Evolutionary conservation across 2,329 filamentous ascomycete species (phyloP), one percentile per base, ranked within the genome.

Genomic region (Colletotrichum sp.): DNA sequence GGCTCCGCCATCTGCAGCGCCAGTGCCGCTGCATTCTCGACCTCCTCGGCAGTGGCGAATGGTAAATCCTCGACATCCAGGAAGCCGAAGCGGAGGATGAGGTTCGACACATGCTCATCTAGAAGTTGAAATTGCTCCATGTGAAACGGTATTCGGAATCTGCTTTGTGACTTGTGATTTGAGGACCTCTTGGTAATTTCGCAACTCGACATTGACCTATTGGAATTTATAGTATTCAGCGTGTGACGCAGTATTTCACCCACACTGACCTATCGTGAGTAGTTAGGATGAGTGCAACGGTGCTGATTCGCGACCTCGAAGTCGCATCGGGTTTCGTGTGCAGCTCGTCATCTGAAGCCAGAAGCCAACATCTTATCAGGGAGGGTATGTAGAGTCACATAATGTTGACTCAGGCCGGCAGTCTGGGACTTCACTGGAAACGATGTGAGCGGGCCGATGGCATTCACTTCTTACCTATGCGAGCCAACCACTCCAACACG

Each of bases 101-200:
- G 55, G 47, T 55, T 70, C 29, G 66, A 27, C 8, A 75, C 7
- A 6, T 76, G 62, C 15, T 75, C 72, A 16, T 73, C 62, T 12
- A 76, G 55, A 15, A 62, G 33, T 61, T 72, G 65, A 15, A 76
- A 72, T 12, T 59, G 27, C 21, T 76, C 74, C 73, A 75, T 76
- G 47, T 58, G 29, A 12, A 64, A 64, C 11, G 16, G n/a, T 51
- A 21, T 21, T 11, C n/a, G 4, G n/a, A 24, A 51, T 51, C n/a
- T 13, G 43, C 3, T 5, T 21, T 51, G 11, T 21, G n/a, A 24
- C 43, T 13, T 51, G 21, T 24, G 7, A n/a, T 51, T 16, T 21
- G 18, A 47, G 43, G 43, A 12, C n/a, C 12, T 51, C 43, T 6
- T 51, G n/a, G 12, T 51, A n/a, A 13, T 21, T 51, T 51, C 13